phyloP scores from a whole-genome alignment of 1,284 basidiomycete species.

The Ceratobasidium sp. region DNA sequence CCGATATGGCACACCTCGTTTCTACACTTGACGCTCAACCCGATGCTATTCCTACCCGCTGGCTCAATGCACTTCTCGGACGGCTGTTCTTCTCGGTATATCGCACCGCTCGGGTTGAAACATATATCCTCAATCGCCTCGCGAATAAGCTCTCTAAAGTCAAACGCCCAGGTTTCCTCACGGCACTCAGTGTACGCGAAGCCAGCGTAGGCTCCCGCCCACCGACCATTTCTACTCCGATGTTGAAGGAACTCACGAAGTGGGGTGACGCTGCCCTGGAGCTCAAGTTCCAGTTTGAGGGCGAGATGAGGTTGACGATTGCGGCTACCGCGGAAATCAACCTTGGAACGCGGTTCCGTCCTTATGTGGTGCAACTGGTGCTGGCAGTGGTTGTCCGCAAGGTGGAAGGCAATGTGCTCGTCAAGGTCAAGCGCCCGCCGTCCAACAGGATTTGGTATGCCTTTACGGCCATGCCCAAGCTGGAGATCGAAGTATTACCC shows the following conservation, averaged over 20 bases:
- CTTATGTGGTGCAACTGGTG: slow-evolving; percentile 89
- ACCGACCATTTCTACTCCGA: slow-evolving; percentile 90
- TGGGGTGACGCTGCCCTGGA: slow-evolving; percentile 94
- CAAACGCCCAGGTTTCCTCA: slow-evolving; percentile 86
- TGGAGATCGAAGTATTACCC: slow-evolving; percentile 90
- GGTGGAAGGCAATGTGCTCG: slow-evolving; percentile 88
- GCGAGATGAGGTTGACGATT: slow-evolving; percentile 88
- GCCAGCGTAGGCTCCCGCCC: slow-evolving; percentile 88
- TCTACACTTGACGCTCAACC: slow-evolving; percentile 89
- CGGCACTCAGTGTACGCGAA: slow-evolving; percentile 86
- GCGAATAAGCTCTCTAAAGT: slow-evolving; percentile 95
- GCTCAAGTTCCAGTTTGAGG: slow-evolving; percentile 84
- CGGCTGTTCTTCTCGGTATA: slow-evolving; percentile 94
- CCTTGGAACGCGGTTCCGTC: slow-evolving; percentile 79
- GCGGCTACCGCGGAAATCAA: slow-evolving; percentile 85
- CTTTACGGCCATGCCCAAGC: slow-evolving; percentile 91
- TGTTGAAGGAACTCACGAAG: slow-evolving; percentile 94
- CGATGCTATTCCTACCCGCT: slow-evolving; percentile 95
- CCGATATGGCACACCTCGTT: slow-evolving; percentile 88
- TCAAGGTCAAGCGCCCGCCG: slow-evolving; percentile 95
- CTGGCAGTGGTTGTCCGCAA: slow-evolving; percentile 88
- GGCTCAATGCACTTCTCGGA: slow-evolving; percentile 94
- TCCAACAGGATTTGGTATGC: slow-evolving; percentile 98
- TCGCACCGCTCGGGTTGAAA: slow-evolving; percentile 81
- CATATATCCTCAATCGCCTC: slow-evolving; percentile 85